Percentiles rank a stretch among this genome's conserved stretches.
phyloP scores from a whole-genome alignment of 495 filamentous ascomycete genomes.

The Evansstolkia leycettana region DNA sequence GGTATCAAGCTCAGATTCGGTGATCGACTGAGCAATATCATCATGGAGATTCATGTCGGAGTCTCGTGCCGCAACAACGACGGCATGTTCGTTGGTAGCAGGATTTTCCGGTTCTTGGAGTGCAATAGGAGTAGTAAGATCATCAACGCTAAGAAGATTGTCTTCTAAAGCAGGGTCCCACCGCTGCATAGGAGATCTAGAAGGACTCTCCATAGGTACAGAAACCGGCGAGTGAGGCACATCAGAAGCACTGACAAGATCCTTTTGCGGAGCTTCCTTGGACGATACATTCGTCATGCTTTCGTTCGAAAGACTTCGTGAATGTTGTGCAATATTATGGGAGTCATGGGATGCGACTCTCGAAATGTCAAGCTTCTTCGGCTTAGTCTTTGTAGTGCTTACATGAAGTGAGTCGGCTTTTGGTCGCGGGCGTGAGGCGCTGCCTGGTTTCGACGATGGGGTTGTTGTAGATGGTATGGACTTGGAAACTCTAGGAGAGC shows the following conservation, averaged over 20 bases:
- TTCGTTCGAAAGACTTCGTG: constrained; percentile 18
- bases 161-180: constrained; percentile 1
- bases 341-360: constrained; percentile 19
- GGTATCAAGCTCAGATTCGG: constrained; percentile 5
- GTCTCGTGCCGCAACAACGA: no score
- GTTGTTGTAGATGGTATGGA: constrained; percentile 14
- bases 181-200: constrained; percentile 9
- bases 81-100: no score
- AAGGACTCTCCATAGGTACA: constrained; percentile 16
- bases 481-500: constrained; percentile 26
- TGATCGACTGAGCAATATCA: background rate
- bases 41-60: no score
- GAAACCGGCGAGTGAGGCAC: constrained; percentile 38
- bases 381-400: constrained; percentile 20
- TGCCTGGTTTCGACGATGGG: constrained; percentile 14
- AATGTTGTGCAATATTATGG: constrained; percentile 8
- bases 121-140: background rate
- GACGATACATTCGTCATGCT: constrained; percentile 9
- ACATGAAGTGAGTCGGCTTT: constrained; percentile 13
- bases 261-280: constrained; percentile 18
- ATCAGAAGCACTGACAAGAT: constrained; percentile 43
- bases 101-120: no score
- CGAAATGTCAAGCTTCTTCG: constrained; percentile 27
- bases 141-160: background rate
- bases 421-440: constrained; percentile 19